Percentiles rank a stretch among this genome's conserved stretches.
Conservation (phyloP, 176 grass and related monocot genomes). For the Rhipidocladum racemiflorum region DNA sequence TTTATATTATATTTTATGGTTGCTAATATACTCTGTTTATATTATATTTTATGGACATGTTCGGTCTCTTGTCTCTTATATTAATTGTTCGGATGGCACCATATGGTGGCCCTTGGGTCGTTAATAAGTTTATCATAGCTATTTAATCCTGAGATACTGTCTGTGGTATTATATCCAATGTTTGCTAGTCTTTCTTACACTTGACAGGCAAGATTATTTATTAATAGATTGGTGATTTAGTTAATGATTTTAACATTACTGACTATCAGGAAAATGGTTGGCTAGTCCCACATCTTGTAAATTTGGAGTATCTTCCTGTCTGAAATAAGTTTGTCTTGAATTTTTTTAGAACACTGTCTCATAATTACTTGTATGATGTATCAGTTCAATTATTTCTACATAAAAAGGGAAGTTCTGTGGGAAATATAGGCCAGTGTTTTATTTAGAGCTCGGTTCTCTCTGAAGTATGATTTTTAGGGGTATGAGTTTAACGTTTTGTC, state of each 20-base stretch:
- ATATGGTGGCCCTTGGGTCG: neutral
- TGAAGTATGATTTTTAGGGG: neutral
- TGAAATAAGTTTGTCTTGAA: neutral
- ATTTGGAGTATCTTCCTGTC: neutral
- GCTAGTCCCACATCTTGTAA: neutral
- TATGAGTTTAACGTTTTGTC: neutral
- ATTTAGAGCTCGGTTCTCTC: constrained; percentile 4
- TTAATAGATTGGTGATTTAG: neutral
- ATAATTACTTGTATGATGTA: neutral
- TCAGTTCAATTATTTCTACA: neutral
- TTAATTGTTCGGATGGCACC: neutral
- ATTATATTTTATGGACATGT: neutral
- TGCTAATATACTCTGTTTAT: no score
- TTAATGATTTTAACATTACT: neutral
- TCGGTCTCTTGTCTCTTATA: neutral
- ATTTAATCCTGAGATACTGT: neutral
- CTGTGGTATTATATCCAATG: neutral
- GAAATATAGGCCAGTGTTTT: constrained; percentile 4
- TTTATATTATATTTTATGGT: neutral
- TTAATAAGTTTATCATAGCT: neutral
- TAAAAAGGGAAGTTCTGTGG: neutral
- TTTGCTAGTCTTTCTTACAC: constrained; percentile 17
- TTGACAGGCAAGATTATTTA: neutral
- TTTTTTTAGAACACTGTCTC: neutral
- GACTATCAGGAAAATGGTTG: neutral